Evolutionary conservation across 768 basidiomycete genomes (phyloP).

Genomic region (Pulveroboletus sp.): DNA sequence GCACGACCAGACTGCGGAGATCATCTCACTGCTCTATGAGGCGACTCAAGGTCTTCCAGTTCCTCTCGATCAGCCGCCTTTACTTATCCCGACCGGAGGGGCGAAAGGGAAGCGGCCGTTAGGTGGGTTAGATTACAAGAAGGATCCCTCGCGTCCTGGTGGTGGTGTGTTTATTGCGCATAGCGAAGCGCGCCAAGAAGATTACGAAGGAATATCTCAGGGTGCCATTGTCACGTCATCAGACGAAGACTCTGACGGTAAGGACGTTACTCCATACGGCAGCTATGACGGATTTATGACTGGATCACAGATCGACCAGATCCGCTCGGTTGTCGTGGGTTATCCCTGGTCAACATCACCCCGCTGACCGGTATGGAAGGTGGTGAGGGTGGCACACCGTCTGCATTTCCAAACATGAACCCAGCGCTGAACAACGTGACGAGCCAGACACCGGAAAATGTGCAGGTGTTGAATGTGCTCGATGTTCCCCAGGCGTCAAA

Average conservation of each 20-base stretch:
- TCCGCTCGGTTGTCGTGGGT: conserved; percentile 14
- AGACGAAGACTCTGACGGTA: conserved; percentile 50
- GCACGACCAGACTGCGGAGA: conserved; percentile 72
- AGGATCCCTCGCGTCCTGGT: conserved; percentile 79
- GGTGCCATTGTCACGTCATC: conserved; percentile 51
- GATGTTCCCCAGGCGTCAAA: conserved; percentile 54
- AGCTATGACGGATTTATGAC: conserved; percentile 1
- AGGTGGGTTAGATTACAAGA: conserved; percentile 61
- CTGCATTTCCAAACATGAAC: conserved; percentile 57
- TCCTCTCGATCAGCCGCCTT: conserved; percentile 50
- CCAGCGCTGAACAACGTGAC: conserved; percentile 60
- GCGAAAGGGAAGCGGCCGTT: conserved; percentile 53
- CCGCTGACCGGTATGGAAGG: conserved; percentile 36
- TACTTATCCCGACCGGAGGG: conserved; percentile 77
- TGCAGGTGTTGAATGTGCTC: conserved; percentile 74
- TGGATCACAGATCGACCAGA: conserved; percentile 13
- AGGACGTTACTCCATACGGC: conserved; percentile 25
- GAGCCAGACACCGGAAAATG: conserved; percentile 40
- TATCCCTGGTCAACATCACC: conserved; percentile 55
- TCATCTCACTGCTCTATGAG: conserved; percentile 86
- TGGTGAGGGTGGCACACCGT: conserved; percentile 20
- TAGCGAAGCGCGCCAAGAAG: conserved; percentile 40
- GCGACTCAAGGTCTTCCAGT: conserved; percentile 79
- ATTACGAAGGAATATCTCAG: conserved; percentile 51
- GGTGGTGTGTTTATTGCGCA: conserved; percentile 78